Conservation (phyloP, 140 eudicot species). For the Erigeron philadelphicus region DNA sequence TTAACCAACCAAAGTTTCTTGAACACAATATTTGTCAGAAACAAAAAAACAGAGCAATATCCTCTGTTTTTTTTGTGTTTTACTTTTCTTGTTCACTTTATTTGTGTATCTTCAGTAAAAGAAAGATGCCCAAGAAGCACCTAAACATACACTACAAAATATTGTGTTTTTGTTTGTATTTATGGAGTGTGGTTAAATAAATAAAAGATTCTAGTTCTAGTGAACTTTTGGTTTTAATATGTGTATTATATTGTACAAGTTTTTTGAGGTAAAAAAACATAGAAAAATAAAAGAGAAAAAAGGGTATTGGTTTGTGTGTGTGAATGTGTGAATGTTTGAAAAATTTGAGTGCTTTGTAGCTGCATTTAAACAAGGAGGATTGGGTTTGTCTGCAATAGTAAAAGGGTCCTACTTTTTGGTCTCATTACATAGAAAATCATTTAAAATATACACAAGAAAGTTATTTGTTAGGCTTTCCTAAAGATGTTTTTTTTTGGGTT, state of each 20-base stretch:
- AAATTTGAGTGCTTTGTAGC: conserved; percentile 27
- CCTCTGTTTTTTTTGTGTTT: conserved; percentile 18
- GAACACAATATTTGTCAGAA: conserved; percentile 20
- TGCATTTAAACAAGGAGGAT: conserved; percentile 36
- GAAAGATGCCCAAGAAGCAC: conserved; percentile 30
- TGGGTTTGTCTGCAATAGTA: conserved; percentile 34
- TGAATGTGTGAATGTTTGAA: conserved; percentile 31
- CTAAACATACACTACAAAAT: conserved; percentile 19
- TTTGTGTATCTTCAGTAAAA: conserved; percentile 2
- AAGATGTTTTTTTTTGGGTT: no score
- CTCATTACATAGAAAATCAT: conserved; percentile 18
- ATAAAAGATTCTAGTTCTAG: conserved; percentile 19
- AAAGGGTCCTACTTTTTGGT: conserved; percentile 33
- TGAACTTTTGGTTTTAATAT: conserved; percentile 17
- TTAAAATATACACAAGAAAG: no score
- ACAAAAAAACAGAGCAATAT: conserved; percentile 27
- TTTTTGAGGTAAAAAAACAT: conserved; percentile 4
- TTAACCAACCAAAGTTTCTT: conserved; percentile 19
- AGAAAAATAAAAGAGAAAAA: no score
- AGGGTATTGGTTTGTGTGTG: background rate
- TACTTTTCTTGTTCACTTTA: conserved; percentile 4
- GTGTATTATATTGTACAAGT: background rate
- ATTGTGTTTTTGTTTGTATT: conserved; percentile 14
- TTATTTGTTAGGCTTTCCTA: no score
- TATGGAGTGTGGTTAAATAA: background rate